Evolutionary conservation across 805 yeast species (phyloP), one percentile per base, ranked within the genome.

Genomic region (Candida fluviatilis): DNA sequence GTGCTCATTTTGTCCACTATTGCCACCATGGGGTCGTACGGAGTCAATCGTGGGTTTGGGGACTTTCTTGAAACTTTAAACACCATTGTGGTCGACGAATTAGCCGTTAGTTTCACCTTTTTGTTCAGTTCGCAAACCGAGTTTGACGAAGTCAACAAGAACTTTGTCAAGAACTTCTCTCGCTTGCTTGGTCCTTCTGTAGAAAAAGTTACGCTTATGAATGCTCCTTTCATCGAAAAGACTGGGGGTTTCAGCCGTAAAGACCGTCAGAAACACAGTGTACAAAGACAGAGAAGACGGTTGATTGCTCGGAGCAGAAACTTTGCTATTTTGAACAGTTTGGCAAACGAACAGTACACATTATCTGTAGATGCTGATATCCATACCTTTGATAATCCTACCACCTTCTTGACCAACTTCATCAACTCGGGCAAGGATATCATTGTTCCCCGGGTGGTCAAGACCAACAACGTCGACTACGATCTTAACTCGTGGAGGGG

Each of bases 401-500:
- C 57, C 27, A 49, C 60, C 51, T 31, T 52, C 14, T 32, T 60
- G 4, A 21, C 37, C 11, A 48, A 50, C 21, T 64, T 66, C 38
- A 46, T 65, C 12, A 38, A 43, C 3, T 51, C 66, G 3, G 47
- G 40, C 2, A 49, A 51, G 23, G 71, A 66, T 39, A 62, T 67
- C 11, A 47, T 62, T 5, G 71, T 66, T 5, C 72, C 72, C 3
- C 41, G 71, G 24, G 48, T 66, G 5, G 42, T 48, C 15, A 48
- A 50, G 23, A 60, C 58, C 3, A 54, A 47, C 1, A 36, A 40
- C 21, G 31, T 25, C 7, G 73, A 67, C 40, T 66, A 66, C 41
- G 73, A 67, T 44, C 55, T 45, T 35, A 66, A 66, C 45, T 56
- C 70, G 0, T 66, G 73, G 73, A 46, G 52, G n/a, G 71, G 73